A percentile compares a stretch with the other conserved stretches of the same genome.
phyloP scores from a whole-genome alignment of 805 yeast species.

The Lachancea cidri region DNA sequence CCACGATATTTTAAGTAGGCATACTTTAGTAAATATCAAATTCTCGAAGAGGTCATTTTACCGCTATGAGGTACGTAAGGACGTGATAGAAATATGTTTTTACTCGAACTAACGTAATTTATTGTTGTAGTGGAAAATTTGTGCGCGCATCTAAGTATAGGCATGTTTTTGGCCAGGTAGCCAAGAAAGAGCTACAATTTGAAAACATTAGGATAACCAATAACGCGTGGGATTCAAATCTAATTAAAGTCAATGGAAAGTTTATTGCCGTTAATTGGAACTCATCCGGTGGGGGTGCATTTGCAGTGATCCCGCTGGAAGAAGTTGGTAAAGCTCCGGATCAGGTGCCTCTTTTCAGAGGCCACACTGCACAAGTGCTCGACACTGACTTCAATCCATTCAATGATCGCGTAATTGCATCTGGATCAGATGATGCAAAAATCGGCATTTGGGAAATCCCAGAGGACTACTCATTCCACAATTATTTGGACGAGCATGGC shows the following conservation, averaged over 20 bases:
- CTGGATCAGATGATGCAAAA: conserved; percentile 78
- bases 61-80: conserved; percentile 3
- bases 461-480: conserved; percentile 65
- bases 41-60: not conserved
- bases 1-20: not conserved
- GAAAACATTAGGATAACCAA: conserved; percentile 63
- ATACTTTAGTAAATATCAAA: too few relatives aligned
- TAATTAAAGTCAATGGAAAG: conserved; percentile 81
- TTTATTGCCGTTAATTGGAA: conserved; percentile 88
- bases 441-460: conserved; percentile 89
- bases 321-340: conserved; percentile 95
- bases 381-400: conserved; percentile 97
- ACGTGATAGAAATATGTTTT: not conserved
- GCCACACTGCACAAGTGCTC: conserved; percentile 90
- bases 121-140: conserved; percentile 59
- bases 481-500: conserved; percentile 49
- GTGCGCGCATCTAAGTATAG: conserved; percentile 96
- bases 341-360: conserved; percentile 86
- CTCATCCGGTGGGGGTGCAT: conserved; percentile 95
- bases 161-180: conserved; percentile 91
- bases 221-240: conserved; percentile 95
- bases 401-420: conserved; percentile 64
- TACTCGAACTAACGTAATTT: not conserved
- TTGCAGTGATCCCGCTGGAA: conserved; percentile 81
- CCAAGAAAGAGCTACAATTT: conserved; percentile 44